Conservation (phyloP, 140 eudicot species). For the Senecio squalidus region DNA sequence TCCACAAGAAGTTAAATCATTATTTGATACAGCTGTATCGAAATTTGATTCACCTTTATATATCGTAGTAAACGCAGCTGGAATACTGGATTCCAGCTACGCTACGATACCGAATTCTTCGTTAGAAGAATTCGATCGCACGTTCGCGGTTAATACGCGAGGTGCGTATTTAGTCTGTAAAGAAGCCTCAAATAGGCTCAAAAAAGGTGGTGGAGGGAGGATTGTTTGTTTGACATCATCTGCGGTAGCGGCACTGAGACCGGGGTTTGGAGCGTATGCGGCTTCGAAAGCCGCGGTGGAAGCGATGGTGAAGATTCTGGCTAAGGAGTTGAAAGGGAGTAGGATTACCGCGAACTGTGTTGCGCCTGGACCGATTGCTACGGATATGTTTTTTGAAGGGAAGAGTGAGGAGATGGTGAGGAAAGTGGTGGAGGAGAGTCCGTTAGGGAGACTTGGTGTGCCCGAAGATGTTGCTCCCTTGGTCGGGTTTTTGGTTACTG, state of each 20-base stretch:
- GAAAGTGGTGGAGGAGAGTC: slow-evolving; percentile 10
- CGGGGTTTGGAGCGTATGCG: slow-evolving; percentile 44
- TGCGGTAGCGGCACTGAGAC: slow-evolving; percentile 20
- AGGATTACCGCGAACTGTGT: slow-evolving; percentile 40
- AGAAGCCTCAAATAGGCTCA: slow-evolving; percentile 36
- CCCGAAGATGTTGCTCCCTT: slow-evolving; percentile 37
- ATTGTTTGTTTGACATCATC: slow-evolving; percentile 31
- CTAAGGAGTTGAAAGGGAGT: slow-evolving; percentile 41
- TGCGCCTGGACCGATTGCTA: slow-evolving; percentile 51
- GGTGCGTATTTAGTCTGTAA: slow-evolving; percentile 40
- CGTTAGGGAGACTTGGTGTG: slow-evolving; percentile 30
- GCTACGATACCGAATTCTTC: slow-evolving; percentile 22
- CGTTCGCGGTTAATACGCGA: slow-evolving; percentile 26
- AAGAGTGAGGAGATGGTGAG: slow-evolving; percentile 34
- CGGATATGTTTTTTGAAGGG: slow-evolving; percentile 35
- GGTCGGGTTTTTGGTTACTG: slow-evolving; percentile 42
- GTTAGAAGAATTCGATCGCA: slow-evolving; percentile 27
- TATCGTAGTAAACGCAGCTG: slow-evolving; percentile 38
- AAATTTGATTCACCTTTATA: slow-evolving; percentile 26
- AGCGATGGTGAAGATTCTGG: slow-evolving; percentile 40
- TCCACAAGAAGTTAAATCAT: slow-evolving; percentile 28
- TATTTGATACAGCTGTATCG: slow-evolving; percentile 34
- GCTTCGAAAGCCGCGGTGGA: slow-evolving; percentile 56
- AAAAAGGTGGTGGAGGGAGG: slow-evolving; percentile 43
- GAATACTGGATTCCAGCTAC: slow-evolving; percentile 29